Evolutionary conservation across 495 filamentous ascomycete species (phyloP).

Genomic region (Clohesyomyces aquaticus): DNA sequence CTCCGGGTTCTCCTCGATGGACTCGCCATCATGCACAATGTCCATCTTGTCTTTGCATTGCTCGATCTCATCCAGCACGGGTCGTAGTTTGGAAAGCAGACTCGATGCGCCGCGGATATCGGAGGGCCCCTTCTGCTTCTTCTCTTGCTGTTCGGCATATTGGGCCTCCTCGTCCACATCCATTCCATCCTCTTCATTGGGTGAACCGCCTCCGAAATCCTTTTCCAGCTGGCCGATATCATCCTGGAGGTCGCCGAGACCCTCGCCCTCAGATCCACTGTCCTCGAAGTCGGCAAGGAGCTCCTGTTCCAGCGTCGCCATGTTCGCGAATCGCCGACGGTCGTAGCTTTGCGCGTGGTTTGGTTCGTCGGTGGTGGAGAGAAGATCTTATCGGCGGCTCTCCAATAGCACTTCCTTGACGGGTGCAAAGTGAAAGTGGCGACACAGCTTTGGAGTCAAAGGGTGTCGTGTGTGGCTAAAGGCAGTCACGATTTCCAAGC

Average conservation of each 20-base stretch:
- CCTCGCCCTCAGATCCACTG: slow-evolving; percentile 54
- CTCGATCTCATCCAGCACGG: slow-evolving; percentile 76
- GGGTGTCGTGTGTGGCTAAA: no score
- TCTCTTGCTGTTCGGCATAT: slow-evolving; percentile 50
- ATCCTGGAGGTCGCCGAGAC: slow-evolving; percentile 42
- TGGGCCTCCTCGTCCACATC: slow-evolving; percentile 52
- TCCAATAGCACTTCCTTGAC: neutral
- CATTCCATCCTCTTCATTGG: slow-evolving; percentile 56
- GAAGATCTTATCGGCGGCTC: neutral
- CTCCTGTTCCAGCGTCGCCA: slow-evolving; percentile 66
- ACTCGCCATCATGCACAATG: slow-evolving; percentile 65
- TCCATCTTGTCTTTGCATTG: slow-evolving; percentile 68
- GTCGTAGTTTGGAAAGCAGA: slow-evolving; percentile 75
- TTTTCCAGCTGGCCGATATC: slow-evolving; percentile 42
- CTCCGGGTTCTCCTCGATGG: slow-evolving; percentile 83
- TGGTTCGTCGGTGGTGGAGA: neutral
- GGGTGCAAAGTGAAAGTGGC: neutral
- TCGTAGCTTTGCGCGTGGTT: neutral
- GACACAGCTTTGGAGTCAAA: no score
- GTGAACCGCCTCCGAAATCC: slow-evolving; percentile 52
- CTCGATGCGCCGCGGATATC: slow-evolving; percentile 76
- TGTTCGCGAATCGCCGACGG: neutral
- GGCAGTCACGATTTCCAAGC: no score
- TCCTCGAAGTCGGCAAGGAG: slow-evolving; percentile 86
- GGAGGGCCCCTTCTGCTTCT: slow-evolving; percentile 68